A percentile compares a stretch with the other conserved stretches of the same genome.
Conservation (phyloP, 1,139 yeast genomes). For the Wickerhamomyces sp. region DNA sequence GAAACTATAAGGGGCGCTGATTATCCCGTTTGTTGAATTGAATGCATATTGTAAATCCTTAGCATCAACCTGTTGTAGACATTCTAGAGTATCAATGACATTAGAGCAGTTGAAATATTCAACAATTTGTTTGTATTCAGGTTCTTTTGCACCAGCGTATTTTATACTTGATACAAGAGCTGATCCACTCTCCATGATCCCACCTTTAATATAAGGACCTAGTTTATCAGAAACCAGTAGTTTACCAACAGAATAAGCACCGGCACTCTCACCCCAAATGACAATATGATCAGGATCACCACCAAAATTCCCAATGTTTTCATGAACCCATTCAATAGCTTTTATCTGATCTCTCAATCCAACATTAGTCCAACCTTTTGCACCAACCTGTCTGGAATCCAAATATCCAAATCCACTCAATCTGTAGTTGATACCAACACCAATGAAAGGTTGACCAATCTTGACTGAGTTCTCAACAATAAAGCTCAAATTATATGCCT, state of each 20-base stretch:
- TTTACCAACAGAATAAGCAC: conserved; percentile 29
- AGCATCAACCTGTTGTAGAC: conserved; percentile 14
- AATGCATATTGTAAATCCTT: conserved; percentile 10
- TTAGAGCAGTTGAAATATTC: conserved; percentile 14
- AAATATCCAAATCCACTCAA: conserved; percentile 31
- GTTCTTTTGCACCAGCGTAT: conserved; percentile 7
- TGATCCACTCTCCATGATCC: conserved; percentile 24
- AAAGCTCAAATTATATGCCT: conserved; percentile 23
- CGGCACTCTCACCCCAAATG: conserved; percentile 35
- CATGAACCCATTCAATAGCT: conserved; percentile 34
- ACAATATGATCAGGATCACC: conserved; percentile 33
- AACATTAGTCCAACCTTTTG: conserved; percentile 22
- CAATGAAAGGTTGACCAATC: conserved; percentile 27
- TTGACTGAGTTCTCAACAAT: conserved; percentile 23
- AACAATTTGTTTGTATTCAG: conserved; percentile 9
- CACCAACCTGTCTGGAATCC: conserved; percentile 21
- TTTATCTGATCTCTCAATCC: conserved; percentile 31
- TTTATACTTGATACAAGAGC: conserved; percentile 7
- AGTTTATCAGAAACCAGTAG: conserved; percentile 25
- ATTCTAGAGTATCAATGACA: conserved; percentile 11
- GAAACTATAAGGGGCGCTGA: conserved; percentile 1
- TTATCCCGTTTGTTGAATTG: conserved; percentile 15
- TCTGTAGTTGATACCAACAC: conserved; percentile 33
- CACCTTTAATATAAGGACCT: conserved; percentile 24
- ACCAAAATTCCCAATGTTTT: conserved; percentile 32